These are phyloP conservation scores for Arthroderma sp. DNA, from an alignment of 2,329 filamentous ascomycete genomes.

Conservation along the genomic window DNA sequence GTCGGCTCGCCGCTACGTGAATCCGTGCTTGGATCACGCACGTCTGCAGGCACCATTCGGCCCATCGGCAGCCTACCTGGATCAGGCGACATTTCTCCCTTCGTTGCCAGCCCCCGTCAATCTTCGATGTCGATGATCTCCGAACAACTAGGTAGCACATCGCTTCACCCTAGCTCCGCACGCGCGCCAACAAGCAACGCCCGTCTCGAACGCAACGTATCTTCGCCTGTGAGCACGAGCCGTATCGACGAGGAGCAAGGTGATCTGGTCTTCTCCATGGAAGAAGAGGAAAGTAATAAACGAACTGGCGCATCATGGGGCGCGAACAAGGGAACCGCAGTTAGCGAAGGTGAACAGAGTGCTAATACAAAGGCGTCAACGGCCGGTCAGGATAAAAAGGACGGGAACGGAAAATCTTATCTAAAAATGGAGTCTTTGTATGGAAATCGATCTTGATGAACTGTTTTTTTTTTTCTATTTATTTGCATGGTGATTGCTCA, in stretches of 20 bases:
- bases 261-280: constrained; percentile 40
- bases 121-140: constrained; percentile 51
- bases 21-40: constrained; percentile 41
- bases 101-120: constrained; percentile 45
- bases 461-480: background rate
- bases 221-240: constrained; percentile 35
- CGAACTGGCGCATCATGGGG: constrained; percentile 28
- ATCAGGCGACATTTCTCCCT: constrained; percentile 39
- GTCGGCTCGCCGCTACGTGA: constrained; percentile 56
- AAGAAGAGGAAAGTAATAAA: constrained; percentile 39
- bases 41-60: constrained; percentile 38
- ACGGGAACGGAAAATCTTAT: constrained; percentile 7
- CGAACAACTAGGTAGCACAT: constrained; percentile 41
- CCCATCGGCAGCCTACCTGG: constrained; percentile 38
- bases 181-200: constrained; percentile 25
- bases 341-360: constrained; percentile 11
- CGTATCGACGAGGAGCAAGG: constrained; percentile 40
- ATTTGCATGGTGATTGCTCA: background rate
- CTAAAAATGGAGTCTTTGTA: constrained; percentile 12
- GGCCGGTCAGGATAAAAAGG: constrained; percentile 7
- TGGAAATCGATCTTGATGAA: constrained; percentile 8
- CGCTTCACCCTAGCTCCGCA: constrained; percentile 32
- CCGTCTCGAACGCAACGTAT: constrained; percentile 35
- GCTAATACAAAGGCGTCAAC: constrained; percentile 9
- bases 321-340: constrained; percentile 23